Percentiles rank a stretch among this genome's conserved stretches.
phyloP scores from a whole-genome alignment of 2,329 filamentous ascomycete species.

The Colletotrichum liaoningense region DNA sequence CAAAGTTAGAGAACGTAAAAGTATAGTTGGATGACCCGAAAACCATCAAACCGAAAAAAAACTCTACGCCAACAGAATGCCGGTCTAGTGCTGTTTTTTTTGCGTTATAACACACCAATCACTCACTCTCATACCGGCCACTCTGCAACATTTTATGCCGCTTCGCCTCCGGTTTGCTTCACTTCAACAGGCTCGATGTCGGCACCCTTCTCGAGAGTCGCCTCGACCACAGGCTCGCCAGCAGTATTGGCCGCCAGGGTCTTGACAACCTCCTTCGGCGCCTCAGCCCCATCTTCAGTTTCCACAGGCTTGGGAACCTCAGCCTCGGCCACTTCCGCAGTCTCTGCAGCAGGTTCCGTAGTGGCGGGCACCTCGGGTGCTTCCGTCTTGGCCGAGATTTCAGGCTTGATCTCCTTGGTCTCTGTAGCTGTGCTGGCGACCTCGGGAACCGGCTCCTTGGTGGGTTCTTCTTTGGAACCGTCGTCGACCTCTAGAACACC shows the following conservation, averaged over 20 bases:
- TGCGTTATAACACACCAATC: conserved; percentile 10
- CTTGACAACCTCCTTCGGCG: conserved; percentile 41
- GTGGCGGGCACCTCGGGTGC: neutral
- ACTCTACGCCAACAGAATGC: conserved; percentile 8
- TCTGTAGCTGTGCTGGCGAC: conserved; percentile 5
- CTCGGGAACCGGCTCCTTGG: conserved; percentile 15
- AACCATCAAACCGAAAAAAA: conserved; percentile 23
- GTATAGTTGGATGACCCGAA: conserved; percentile 25
- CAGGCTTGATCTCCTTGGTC: conserved; percentile 10
- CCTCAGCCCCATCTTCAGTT: conserved; percentile 21
- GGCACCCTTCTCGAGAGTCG: conserved; percentile 48
- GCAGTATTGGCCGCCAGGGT: conserved; percentile 55
- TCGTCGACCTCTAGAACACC: conserved; percentile 55
- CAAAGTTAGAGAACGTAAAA: conserved; percentile 32
- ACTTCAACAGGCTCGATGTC: conserved; percentile 50
- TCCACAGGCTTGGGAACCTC: conserved; percentile 22
- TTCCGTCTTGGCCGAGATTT: neutral
- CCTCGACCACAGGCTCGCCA: conserved; percentile 56
- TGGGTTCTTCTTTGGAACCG: conserved; percentile 11
- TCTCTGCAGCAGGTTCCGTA: neutral
- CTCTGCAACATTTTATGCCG: conserved; percentile 15
- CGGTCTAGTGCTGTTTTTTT: conserved; percentile 33
- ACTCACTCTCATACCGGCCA: conserved; percentile 18
- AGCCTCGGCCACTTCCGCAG: conserved; percentile 11
- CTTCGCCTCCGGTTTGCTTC: conserved; percentile 42